A percentile compares a stretch with the other conserved stretches of the same genome.
These are phyloP conservation scores for Zhuliangozyma blackwelliae DNA, from an alignment of 1,139 yeast species.

Conservation along the genomic window DNA sequence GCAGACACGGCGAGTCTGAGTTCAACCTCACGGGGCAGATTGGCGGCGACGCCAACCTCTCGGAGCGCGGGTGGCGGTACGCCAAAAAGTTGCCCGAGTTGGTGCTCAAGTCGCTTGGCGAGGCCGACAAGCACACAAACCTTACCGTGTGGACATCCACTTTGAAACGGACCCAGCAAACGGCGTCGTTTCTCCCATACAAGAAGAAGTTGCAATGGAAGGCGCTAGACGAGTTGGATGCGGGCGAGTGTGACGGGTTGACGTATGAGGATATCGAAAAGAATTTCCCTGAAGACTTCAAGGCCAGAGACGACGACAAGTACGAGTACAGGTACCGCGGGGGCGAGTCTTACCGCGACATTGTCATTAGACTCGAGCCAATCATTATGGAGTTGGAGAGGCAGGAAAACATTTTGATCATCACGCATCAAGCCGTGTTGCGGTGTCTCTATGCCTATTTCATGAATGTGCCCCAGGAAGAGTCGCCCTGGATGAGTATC, in stretches of 20 bases:
- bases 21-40: constrained; percentile 91
- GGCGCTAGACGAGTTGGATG: constrained; percentile 94
- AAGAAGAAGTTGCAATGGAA: constrained; percentile 85
- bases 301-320: constrained; percentile 92
- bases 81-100: constrained; percentile 79
- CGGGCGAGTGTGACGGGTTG: constrained; percentile 96
- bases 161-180: constrained; percentile 85
- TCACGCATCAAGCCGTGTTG: constrained; percentile 96
- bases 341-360: constrained; percentile 95
- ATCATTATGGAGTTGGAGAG: constrained; percentile 97
- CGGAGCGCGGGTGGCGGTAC: constrained; percentile 82
- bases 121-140: constrained; percentile 55
- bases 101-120: constrained; percentile 69
- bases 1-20: constrained; percentile 93
- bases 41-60: constrained; percentile 90
- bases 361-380: constrained; percentile 90
- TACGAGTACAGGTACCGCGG: constrained; percentile 95
- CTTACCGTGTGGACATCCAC: constrained; percentile 97
- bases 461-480: constrained; percentile 97
- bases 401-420: constrained; percentile 90
- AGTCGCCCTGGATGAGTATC: constrained; percentile 98
- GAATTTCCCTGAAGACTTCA: constrained; percentile 88
- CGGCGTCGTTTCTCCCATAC: constrained; percentile 79
- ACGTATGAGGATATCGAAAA: constrained; percentile 78
- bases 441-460: constrained; percentile 96